Base-by-base conservation (phyloP, 345 rosid genomes). In the Hibiscus trionum region DNA sequence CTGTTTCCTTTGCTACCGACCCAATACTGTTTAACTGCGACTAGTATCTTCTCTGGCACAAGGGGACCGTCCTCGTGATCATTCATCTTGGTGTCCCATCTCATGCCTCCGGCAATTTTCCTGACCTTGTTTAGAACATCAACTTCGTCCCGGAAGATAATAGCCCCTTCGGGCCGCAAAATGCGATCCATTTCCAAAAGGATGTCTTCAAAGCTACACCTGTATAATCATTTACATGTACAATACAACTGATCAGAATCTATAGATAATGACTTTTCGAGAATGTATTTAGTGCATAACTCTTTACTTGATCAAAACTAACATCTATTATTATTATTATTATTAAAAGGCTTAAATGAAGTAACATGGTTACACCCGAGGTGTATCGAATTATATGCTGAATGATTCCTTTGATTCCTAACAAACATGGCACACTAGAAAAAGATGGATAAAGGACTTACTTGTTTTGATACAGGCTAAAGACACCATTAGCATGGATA, bases 31-130 rank as follows among this genome's bases (percentile, higher is more conserved):
- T 92, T 90, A 57, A 80, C 80, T 60, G 86, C 97, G 47, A 85
- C 84, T 35, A 95, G 78, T 64, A 92, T 86, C 79, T 95, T 90
- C 81, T 85, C 90, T 1, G 96, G 88, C 26, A 90, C 91, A 0
- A 92, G 91, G 47, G 97, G 99, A 15, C 97, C 97, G 31, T 90
- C 99, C 80, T 95, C 99, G 3, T 92, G 96, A n/a, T 7, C 59
- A 55, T 55, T 74, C 84, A 92, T 58, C 80, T 88, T 95, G 61
- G 88, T 80, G 64, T 95, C 90, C 97, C 99, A 95, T 77, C 97
- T 90, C 93, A 95, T 95, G 74, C 96, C 93, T 71, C 78, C 66
- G 0, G 86, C 81, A 0, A 95, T 88, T 72, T 82, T 89, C 69
- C 83, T 86, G 27, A 92, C 93, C 73, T 88, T 81, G 80, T 90